Conservation (phyloP, 345 rosid genomes). For the Cardamine resedifolia region DNA sequence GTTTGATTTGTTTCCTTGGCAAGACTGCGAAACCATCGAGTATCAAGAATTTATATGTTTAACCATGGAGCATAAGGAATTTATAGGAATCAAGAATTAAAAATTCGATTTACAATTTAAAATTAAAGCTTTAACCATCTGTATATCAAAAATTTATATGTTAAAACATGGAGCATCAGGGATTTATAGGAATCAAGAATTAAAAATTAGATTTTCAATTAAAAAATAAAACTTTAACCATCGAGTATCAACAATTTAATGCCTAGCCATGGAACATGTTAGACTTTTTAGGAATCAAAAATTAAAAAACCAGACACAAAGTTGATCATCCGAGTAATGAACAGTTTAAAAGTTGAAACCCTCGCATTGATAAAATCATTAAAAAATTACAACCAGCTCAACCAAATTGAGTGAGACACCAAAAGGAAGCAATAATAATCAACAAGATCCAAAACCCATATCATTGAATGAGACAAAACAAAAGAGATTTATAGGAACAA, state of each 20-base stretch:
- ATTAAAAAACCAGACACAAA: background rate
- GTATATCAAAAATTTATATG: too few relatives aligned
- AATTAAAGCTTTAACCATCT: too few relatives aligned
- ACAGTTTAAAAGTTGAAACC: background rate
- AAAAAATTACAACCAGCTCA: background rate
- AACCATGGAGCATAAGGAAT: too few relatives aligned
- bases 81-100: background rate
- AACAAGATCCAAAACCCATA: conserved; percentile 14
- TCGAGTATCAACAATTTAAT: background rate
- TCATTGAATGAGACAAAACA: background rate
- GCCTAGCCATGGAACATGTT: background rate
- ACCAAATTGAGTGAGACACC: background rate
- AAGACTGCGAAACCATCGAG: conserved; percentile 38
- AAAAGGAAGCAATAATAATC: background rate
- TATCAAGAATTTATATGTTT: background rate
- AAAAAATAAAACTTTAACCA: background rate
- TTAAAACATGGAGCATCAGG: too few relatives aligned
- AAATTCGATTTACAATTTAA: too few relatives aligned
- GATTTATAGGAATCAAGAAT: too few relatives aligned
- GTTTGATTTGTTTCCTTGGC: conserved; percentile 35
- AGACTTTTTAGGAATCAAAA: background rate
- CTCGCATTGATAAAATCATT: background rate
- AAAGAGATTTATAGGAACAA: background rate
- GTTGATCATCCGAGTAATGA: background rate
- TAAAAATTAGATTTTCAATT: background rate